Evolutionary conservation across 176 grass and related monocot species (phyloP).

Genomic region (Oryza glumipatula): DNA sequence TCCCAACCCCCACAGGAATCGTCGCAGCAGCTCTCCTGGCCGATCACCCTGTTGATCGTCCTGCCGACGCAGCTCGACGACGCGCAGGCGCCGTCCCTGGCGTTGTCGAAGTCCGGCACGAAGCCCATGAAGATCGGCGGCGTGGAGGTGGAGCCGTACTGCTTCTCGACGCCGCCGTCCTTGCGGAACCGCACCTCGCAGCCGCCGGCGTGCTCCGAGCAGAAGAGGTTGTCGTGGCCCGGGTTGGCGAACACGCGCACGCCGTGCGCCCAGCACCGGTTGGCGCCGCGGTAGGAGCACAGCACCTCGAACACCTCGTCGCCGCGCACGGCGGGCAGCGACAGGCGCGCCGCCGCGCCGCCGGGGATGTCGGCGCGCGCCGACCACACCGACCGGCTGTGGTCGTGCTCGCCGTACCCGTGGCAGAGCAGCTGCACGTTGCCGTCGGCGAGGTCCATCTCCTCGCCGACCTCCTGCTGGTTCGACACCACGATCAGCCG

Average conservation of each 20-base stretch:
- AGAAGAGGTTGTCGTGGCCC: slow-evolving; percentile 59
- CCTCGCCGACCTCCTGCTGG: slow-evolving; percentile 63
- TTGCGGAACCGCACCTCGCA: slow-evolving; percentile 54
- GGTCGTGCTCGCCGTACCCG: slow-evolving; percentile 60
- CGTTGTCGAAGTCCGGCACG: slow-evolving; percentile 66
- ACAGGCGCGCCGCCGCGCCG: slow-evolving; percentile 19
- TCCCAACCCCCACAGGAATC: slow-evolving; percentile 55
- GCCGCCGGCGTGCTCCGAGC: slow-evolving; percentile 41
- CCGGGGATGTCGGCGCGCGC: slow-evolving; percentile 44
- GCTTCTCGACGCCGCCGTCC: slow-evolving; percentile 65
- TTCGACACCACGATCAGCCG: slow-evolving; percentile 45
- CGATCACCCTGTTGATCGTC: slow-evolving; percentile 61
- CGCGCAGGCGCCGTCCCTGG: slow-evolving; percentile 47
- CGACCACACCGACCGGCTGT: slow-evolving; percentile 33
- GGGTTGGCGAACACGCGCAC: slow-evolving; percentile 51
- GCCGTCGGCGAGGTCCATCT: slow-evolving; percentile 55
- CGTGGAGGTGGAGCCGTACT: slow-evolving; percentile 40
- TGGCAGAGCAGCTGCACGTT: slow-evolving; percentile 56
- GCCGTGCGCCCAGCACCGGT: slow-evolving; percentile 66
- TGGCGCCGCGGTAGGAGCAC: slow-evolving; percentile 62
- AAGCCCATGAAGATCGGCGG: slow-evolving; percentile 59
- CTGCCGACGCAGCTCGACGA: slow-evolving; percentile 53
- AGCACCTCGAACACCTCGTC: slow-evolving; percentile 68
- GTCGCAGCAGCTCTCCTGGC: slow-evolving; percentile 60
- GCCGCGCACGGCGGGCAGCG: slow-evolving; percentile 47